Conservation (phyloP, 139 green algal species). For the Volvox reticuliferus region DNA sequence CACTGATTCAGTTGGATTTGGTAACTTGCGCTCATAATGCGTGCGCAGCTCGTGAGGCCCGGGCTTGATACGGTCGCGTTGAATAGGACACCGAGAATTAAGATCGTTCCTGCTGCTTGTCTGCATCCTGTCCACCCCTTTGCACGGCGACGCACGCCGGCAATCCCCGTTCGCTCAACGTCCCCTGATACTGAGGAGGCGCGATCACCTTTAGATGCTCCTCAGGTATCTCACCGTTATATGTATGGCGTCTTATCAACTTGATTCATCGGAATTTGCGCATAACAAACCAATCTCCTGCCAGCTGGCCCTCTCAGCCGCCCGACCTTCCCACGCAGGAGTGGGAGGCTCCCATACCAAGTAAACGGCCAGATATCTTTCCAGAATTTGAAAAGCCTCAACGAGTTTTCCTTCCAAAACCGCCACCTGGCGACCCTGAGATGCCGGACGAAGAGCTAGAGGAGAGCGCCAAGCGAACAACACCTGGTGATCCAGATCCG, state of each 20-base stretch:
- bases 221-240: slow-evolving; percentile 64
- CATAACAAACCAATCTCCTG: not conserved
- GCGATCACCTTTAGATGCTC: slow-evolving; percentile 83
- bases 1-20: no score
- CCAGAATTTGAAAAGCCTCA: slow-evolving; percentile 96
- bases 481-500: slow-evolving; percentile 67
- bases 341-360: slow-evolving; percentile 93
- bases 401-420: slow-evolving; percentile 78
- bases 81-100: not conserved
- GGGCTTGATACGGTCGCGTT: no score
- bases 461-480: slow-evolving; percentile 81
- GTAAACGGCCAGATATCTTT: slow-evolving; percentile 90
- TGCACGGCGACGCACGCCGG: slow-evolving; percentile 9
- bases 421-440: slow-evolving; percentile 89
- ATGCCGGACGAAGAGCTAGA: slow-evolving; percentile 93
- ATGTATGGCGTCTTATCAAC: no score
- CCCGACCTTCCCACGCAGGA: slow-evolving; percentile 72
- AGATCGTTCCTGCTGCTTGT: not conserved
- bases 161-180: slow-evolving; percentile 59
- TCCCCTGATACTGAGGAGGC: slow-evolving; percentile 92
- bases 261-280: no score
- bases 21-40: no score
- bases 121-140: not conserved
- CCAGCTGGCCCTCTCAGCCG: not conserved
- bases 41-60: no score